These are phyloP conservation scores for Biscogniauxia marginata DNA, from an alignment of 2,329 filamentous ascomycete species.

Conservation along the genomic window DNA sequence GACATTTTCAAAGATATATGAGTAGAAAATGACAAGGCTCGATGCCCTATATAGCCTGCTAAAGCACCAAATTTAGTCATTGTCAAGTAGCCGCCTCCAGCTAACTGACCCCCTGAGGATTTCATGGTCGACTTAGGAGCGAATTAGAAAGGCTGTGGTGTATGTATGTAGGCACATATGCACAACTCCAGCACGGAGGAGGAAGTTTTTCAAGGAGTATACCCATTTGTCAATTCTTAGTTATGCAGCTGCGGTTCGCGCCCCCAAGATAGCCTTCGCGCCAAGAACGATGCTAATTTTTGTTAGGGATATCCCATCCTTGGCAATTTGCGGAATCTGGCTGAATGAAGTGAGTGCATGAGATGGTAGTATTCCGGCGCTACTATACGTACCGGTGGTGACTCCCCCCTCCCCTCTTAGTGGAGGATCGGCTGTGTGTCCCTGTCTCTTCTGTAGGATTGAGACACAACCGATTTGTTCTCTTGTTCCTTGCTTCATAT, in stretches of 20 bases:
- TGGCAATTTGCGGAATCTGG: conserved; percentile 23
- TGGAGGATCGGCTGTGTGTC: too few species aligned
- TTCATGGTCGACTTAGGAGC: too few species aligned
- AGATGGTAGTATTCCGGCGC: not conserved
- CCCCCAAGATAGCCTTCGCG: conserved; percentile 2
- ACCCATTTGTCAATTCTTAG: not conserved
- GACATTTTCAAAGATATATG: too few species aligned
- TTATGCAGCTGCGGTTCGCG: not conserved
- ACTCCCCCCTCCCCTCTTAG: not conserved
- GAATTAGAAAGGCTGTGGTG: not conserved
- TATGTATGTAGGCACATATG: not conserved
- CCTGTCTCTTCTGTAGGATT: too few species aligned
- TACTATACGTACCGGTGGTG: too few species aligned
- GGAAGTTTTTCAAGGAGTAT: not conserved
- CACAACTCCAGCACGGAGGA: not conserved
- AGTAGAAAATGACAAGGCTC: too few species aligned
- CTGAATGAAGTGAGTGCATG: conserved; percentile 25
- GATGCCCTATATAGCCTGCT: too few species aligned
- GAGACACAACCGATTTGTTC: too few species aligned
- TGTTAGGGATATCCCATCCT: conserved; percentile 5
- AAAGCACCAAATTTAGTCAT: too few species aligned
- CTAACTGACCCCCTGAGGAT: too few species aligned
- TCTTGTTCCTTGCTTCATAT: too few species aligned
- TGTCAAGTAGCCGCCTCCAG: too few species aligned
- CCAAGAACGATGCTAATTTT: not conserved